Evolutionary conservation across 208 protist species (phyloP).

Genomic region (Leishmania aethiopica): DNA sequence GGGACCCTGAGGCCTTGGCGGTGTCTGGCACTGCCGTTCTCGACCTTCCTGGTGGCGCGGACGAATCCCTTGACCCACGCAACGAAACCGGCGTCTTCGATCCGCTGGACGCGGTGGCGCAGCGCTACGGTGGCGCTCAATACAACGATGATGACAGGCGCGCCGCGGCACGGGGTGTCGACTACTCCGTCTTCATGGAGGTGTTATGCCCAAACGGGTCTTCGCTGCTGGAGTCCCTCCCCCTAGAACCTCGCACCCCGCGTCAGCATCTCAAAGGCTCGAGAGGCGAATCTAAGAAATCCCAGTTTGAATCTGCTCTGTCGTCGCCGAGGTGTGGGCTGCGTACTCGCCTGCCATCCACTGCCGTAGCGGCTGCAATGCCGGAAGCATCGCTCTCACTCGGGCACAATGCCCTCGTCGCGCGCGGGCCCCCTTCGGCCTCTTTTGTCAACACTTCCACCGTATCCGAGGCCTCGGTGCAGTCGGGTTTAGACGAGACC

Average conservation of each 20-base stretch:
- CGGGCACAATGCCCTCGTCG: neutral
- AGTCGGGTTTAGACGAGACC: neutral
- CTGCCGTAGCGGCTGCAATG: neutral
- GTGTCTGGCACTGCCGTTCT: conserved; percentile 17
- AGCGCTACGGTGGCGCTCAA: neutral
- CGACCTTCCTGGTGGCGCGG: neutral
- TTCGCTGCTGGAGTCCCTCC: conserved; percentile 19
- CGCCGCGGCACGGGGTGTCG: neutral
- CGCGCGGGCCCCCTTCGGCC: neutral
- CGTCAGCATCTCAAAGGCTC: neutral
- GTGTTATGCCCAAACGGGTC: conserved; percentile 21
- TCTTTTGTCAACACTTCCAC: neutral
- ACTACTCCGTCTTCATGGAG: conserved; percentile 22
- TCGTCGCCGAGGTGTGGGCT: neutral
- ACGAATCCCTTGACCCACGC: neutral
- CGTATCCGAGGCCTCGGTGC: neutral
- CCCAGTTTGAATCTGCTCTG: neutral
- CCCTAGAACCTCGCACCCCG: neutral
- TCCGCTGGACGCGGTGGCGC: neutral
- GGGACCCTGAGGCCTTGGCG: conserved; percentile 7
- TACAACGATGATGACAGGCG: neutral
- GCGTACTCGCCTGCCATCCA: neutral
- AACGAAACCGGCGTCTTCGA: neutral
- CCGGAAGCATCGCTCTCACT: neutral
- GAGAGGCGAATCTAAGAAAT: neutral